Evolutionary conservation across 176 grass and related monocot genomes (phyloP), one percentile per base, ranked within the genome.

Genomic region (Alopecurus myosuroides): DNA sequence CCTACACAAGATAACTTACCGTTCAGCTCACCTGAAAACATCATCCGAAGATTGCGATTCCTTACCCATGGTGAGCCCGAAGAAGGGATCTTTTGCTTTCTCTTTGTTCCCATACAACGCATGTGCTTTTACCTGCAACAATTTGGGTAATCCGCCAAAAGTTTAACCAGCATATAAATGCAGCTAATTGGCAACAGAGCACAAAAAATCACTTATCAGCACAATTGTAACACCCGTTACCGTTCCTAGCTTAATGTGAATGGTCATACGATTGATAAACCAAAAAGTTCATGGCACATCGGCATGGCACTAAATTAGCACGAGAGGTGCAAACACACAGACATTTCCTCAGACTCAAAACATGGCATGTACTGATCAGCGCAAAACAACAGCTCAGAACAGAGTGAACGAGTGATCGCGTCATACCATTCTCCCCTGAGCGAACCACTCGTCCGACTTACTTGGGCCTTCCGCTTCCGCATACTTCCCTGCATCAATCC

Each of bases 1-100:
- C 72, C 56, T 46, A 77, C 74, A 74, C 53, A 42, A 84, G 79
- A 82, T 64, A 82, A 76, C 79, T 84, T 81, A 78, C 87, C 68
- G 34, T 67, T 68, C 86, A 90, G 79, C 92, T 92, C 86, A 95
- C 96, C 91, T 93, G 88, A 95, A 95, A 85, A 95, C 71, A 74
- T 95, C 96, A 66, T 80, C 76, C 29, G 93, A 81, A 80, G 89
- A 85, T 86, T 95, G 96, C 22, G 93, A 98, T 58, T 50, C 70
- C 74, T 91, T 77, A 77, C 93, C 93, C 96, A 98, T 92, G 60
- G 96, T 94, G 83, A 98, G 91, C n/a, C 93, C 93, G 33, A 98
- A 95, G 71, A 98, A 92, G 26, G 96, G 93, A 79, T 98, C 96
- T 67, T 94, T 98, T 58, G 93, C 96, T 76, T 94, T 98, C 68